Base-by-base conservation (phyloP, 2,329 filamentous ascomycete genomes). In the Colletotrichum tabaci region DNA sequence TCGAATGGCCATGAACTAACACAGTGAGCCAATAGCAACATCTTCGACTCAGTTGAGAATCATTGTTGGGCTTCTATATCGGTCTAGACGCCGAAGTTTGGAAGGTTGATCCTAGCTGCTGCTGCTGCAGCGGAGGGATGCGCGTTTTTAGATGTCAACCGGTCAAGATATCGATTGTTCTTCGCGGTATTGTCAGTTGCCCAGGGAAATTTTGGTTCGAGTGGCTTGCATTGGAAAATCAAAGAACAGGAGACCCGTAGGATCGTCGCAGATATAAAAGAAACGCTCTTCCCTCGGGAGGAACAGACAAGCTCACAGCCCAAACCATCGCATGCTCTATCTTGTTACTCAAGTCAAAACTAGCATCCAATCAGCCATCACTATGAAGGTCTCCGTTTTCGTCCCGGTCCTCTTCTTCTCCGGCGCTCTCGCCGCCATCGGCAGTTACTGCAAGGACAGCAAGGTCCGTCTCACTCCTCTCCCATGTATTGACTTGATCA, bases 361-460 rank as follows among this genome's bases (percentile, higher is more conserved):
- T 23, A 9, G 47, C 15, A 60, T 12, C 18, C 6, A 9, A 21
- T 15, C 3, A 23, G 21, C 40, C 6, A 16, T 49, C 23, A 61
- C 1, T 9, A 72, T 72, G 66, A 72, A 56, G 53, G 16, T 13
- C 21, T 69, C 69, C 7, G 18, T 38, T 15, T 4, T 72, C 10
- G 47, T 70, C 18, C 61, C 66, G 8, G 49, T 60, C 9, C 47
- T 72, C 0, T 65, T 61, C 21, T 52, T 70, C 21, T 56, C 69
- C 30, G 10, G 60, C 18, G 60, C 61, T 18, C 44, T 72, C 9
- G 69, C 38, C 16, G 66, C 66, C 40, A 72, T 72, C 2, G 53
- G 67, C 18, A 44, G 46, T 60, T 72, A 69, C 21, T 70, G 69
- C 18, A 70, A 55, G 2, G 69, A 72, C 30, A 64, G 47, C 49